Evolutionary conservation across 129 eudicot species (phyloP).

Genomic region (Scalesia atractyloides): DNA sequence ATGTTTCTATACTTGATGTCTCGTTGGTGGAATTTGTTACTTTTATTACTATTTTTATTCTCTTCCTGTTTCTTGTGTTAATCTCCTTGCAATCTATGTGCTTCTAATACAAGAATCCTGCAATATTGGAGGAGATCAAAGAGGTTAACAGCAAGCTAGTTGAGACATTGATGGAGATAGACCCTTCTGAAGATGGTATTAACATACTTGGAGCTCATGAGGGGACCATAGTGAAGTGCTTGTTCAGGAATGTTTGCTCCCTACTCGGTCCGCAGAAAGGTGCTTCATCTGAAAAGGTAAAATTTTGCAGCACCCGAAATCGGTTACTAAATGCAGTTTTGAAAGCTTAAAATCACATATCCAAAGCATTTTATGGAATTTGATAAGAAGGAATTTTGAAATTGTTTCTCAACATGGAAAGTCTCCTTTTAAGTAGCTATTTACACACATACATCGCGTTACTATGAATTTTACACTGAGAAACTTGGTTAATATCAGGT

Average conservation of each 20-base stretch:
- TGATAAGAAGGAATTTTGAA: background rate
- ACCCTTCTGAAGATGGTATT: background rate
- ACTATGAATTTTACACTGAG: background rate
- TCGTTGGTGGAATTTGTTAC: background rate
- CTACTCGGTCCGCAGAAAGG: background rate
- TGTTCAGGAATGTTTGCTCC: constrained; percentile 30
- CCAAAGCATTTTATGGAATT: background rate
- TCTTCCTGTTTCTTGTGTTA: background rate
- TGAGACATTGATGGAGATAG: constrained; percentile 30
- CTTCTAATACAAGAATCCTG: constrained; percentile 18
- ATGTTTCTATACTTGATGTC: background rate
- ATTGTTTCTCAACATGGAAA: background rate
- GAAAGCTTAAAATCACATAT: background rate
- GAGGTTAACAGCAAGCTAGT: constrained; percentile 35
- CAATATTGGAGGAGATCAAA: constrained; percentile 38
- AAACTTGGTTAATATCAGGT: background rate
- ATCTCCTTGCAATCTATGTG: background rate
- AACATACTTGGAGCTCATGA: constrained; percentile 5
- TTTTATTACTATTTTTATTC: background rate
- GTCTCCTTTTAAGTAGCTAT: background rate
- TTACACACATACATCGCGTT: background rate
- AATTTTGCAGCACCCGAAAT: background rate
- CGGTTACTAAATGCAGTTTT: background rate
- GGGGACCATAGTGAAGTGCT: constrained; percentile 37
- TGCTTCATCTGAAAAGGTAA: constrained; percentile 28